These are phyloP conservation scores for Micractinium sp. DNA, from an alignment of 139 green algal species.

Conservation along the genomic window DNA sequence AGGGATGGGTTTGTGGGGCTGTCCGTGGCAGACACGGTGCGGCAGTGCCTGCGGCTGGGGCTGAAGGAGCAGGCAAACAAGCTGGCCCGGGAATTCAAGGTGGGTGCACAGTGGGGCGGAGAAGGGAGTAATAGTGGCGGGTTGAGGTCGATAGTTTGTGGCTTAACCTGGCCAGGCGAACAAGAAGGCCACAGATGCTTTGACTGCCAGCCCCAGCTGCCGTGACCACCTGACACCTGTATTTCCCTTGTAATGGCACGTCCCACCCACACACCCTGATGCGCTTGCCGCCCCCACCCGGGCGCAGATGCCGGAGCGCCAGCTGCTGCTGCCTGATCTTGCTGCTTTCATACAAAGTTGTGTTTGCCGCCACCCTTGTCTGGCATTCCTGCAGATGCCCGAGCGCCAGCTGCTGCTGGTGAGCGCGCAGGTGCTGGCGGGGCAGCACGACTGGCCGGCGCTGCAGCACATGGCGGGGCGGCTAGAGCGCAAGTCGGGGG, in stretches of 20 bases:
- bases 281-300: not conserved
- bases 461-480: conserved; percentile 42
- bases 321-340: not conserved
- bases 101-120: not conserved
- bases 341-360: not conserved
- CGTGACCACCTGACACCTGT: too few relatives aligned
- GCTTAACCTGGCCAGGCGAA: too few relatives aligned
- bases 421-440: not conserved
- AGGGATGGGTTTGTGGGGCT: conserved; percentile 48
- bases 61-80: conserved; percentile 35
- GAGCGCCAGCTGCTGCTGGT: conserved; percentile 43
- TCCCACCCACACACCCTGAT: too few relatives aligned
- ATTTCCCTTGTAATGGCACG: too few relatives aligned
- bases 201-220: too few relatives aligned
- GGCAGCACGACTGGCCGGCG: conserved; percentile 39
- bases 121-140: not conserved
- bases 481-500: conserved; percentile 9
- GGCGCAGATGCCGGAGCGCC: not conserved
- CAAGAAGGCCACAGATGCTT: too few relatives aligned
- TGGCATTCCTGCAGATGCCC: too few relatives aligned
- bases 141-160: too few relatives aligned
- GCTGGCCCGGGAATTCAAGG: conserved; percentile 46
- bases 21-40: conserved; percentile 38
- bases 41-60: conserved; percentile 43
- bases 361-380: too few relatives aligned